These are phyloP conservation scores for Fusarium ramigenum DNA, from an alignment of 2,329 filamentous ascomycete species.

Conservation along the genomic window DNA sequence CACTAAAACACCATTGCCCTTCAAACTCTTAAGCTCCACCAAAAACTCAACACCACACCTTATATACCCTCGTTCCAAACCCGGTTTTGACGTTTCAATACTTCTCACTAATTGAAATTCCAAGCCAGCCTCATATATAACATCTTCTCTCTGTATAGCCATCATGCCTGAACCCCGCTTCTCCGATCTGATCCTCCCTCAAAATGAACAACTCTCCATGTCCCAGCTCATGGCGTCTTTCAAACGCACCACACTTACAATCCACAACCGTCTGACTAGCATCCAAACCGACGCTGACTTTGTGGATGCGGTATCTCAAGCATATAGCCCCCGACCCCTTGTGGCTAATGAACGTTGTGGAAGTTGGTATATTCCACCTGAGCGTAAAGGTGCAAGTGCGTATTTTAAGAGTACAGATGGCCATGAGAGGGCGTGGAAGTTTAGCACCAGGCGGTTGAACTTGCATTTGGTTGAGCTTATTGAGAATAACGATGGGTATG, in stretches of 20 bases:
- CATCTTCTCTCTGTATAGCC: neutral
- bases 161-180: constrained; percentile 42
- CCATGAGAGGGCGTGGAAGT: constrained; percentile 89
- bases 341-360: constrained; percentile 95
- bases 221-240: constrained; percentile 76
- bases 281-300: constrained; percentile 82
- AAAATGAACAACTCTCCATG: constrained; percentile 73
- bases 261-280: constrained; percentile 83
- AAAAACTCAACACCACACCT: constrained; percentile 25
- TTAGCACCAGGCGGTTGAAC: constrained; percentile 86
- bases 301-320: constrained; percentile 67
- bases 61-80: neutral
- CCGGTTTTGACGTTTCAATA: neutral
- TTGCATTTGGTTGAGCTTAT: constrained; percentile 79
- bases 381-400: constrained; percentile 73
- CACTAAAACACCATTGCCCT: constrained; percentile 13
- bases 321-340: constrained; percentile 69
- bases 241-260: constrained; percentile 78
- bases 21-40: constrained; percentile 26
- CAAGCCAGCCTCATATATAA: neutral
- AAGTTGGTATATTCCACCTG: constrained; percentile 87
- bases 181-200: constrained; percentile 60
- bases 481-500: constrained; percentile 72
- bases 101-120: too few relatives aligned
- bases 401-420: constrained; percentile 99